Evolutionary conservation across 768 basidiomycete species (phyloP).

Genomic region (Albatrellus ellisii): DNA sequence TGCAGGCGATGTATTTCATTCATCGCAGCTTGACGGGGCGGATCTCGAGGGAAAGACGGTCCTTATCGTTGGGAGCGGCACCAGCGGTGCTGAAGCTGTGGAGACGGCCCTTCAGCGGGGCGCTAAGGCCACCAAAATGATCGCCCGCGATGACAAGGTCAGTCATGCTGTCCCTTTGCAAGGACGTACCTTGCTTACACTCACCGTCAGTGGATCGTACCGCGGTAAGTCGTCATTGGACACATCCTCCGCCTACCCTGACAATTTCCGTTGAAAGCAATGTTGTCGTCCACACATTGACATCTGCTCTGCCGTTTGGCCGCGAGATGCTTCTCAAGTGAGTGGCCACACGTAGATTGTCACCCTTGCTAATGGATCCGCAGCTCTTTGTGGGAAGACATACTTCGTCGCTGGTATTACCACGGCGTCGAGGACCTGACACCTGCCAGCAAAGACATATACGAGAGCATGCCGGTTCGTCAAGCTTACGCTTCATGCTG

Average conservation of each 20-base stretch:
- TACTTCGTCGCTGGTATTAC: slow-evolving; percentile 31
- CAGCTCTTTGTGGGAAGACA: slow-evolving; percentile 34
- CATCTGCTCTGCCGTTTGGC: slow-evolving; percentile 39
- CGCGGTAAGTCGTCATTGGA: slow-evolving; percentile 10
- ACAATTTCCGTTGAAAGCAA: slow-evolving; percentile 17
- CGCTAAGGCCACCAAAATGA: slow-evolving; percentile 23
- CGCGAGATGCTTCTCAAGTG: slow-evolving; percentile 37
- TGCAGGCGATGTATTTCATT: slow-evolving; percentile 29
- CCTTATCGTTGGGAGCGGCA: slow-evolving; percentile 38
- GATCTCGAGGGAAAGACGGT: slow-evolving; percentile 28
- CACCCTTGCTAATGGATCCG: neutral
- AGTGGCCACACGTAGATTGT: neutral
- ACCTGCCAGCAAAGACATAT: slow-evolving; percentile 28
- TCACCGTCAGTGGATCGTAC: slow-evolving; percentile 30
- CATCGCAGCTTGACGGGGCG: slow-evolving; percentile 31
- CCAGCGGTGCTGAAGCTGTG: slow-evolving; percentile 37
- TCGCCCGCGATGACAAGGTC: slow-evolving; percentile 30
- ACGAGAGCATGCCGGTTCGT: slow-evolving; percentile 32
- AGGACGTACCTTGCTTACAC: slow-evolving; percentile 17
- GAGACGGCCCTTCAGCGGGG: slow-evolving; percentile 24
- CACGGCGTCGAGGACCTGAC: slow-evolving; percentile 30
- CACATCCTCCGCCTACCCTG: neutral
- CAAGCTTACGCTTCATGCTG: neutral
- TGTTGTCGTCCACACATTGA: slow-evolving; percentile 31
- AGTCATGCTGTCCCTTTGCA: slow-evolving; percentile 21